A percentile compares a stretch with the other conserved stretches of the same genome.
Conservation (phyloP, 352 stramenopile species). For the Pythium volutum region DNA sequence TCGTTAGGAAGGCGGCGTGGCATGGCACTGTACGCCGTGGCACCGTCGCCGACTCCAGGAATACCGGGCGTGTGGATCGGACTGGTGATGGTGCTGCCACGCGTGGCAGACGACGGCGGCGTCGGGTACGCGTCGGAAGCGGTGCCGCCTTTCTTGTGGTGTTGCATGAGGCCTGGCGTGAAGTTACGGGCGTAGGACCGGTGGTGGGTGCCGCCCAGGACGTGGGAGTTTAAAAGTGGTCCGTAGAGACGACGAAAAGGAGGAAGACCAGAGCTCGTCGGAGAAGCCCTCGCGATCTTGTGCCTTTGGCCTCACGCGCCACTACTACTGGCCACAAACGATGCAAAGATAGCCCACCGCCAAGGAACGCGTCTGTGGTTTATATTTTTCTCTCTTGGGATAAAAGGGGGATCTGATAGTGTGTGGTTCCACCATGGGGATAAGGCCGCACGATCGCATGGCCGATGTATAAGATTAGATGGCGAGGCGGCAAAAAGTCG, state of each 20-base stretch:
- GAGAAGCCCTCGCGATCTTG: too few species aligned
- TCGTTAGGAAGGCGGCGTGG: background rate
- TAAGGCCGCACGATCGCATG: background rate
- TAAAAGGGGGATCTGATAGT: background rate
- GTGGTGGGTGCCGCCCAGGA: background rate
- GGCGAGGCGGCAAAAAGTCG: background rate
- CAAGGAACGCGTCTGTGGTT: too few species aligned
- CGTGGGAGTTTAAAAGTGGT: too few species aligned
- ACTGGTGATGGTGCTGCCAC: background rate
- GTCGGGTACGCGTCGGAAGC: background rate
- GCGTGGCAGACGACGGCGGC: background rate
- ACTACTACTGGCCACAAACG: too few species aligned
- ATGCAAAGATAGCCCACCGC: background rate
- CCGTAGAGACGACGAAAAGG: too few species aligned
- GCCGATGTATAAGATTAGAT: background rate
- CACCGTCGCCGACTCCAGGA: slow-evolving; percentile 13
- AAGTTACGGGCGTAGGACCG: background rate
- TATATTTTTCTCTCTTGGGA: background rate
- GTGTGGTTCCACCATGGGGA: background rate
- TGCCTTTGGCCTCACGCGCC: too few species aligned
- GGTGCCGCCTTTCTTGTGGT: slow-evolving; percentile 1
- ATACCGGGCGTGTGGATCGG: slow-evolving; percentile 18
- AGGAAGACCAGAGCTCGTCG: too few species aligned
- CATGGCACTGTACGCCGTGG: slow-evolving; percentile 1
- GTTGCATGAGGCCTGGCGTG: background rate